Conservation (phyloP, 2,329 filamentous ascomycete genomes). For the Fusarium sp. region DNA sequence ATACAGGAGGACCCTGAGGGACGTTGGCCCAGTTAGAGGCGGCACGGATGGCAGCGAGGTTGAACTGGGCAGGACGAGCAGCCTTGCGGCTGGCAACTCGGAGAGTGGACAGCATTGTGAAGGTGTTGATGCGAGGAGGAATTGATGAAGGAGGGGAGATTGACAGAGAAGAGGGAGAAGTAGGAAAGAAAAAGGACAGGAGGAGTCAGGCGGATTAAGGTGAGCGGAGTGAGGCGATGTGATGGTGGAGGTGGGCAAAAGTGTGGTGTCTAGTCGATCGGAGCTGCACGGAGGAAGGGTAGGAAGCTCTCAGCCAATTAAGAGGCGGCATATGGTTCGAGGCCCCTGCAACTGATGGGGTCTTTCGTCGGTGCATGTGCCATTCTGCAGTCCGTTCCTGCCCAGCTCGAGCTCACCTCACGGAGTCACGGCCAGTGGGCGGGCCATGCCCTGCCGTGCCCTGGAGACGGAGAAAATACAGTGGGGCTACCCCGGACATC, state of each 20-base stretch:
- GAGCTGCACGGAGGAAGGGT: slow-evolving; percentile 39
- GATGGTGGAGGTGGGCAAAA: slow-evolving; percentile 43
- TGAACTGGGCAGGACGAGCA: slow-evolving; percentile 55
- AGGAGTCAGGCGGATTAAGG: slow-evolving; percentile 18
- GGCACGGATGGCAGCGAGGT: slow-evolving; percentile 58
- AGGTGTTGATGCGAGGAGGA: slow-evolving; percentile 16
- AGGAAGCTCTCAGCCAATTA: slow-evolving; percentile 35
- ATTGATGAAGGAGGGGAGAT: slow-evolving; percentile 25
- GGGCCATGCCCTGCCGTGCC: background rate
- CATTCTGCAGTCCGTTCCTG: slow-evolving; percentile 10
- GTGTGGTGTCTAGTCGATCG: slow-evolving; percentile 44
- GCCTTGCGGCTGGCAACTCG: slow-evolving; percentile 65
- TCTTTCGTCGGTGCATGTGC: slow-evolving; percentile 20
- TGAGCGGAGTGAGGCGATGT: slow-evolving; percentile 36
- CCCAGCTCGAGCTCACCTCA: slow-evolving; percentile 35
- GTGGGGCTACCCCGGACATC: slow-evolving; percentile 48
- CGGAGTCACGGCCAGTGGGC: slow-evolving; percentile 7
- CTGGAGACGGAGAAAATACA: slow-evolving; percentile 15
- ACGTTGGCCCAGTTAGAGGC: slow-evolving; percentile 92
- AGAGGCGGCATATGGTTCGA: slow-evolving; percentile 15
- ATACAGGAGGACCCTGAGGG: slow-evolving; percentile 92
- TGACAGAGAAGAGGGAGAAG: slow-evolving; percentile 30
- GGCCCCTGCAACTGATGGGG: slow-evolving; percentile 35
- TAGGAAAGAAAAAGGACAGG: slow-evolving; percentile 15
- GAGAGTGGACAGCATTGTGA: slow-evolving; percentile 68